Conservation (phyloP, 352 stramenopile species). For the Phytophthora palmivora region DNA sequence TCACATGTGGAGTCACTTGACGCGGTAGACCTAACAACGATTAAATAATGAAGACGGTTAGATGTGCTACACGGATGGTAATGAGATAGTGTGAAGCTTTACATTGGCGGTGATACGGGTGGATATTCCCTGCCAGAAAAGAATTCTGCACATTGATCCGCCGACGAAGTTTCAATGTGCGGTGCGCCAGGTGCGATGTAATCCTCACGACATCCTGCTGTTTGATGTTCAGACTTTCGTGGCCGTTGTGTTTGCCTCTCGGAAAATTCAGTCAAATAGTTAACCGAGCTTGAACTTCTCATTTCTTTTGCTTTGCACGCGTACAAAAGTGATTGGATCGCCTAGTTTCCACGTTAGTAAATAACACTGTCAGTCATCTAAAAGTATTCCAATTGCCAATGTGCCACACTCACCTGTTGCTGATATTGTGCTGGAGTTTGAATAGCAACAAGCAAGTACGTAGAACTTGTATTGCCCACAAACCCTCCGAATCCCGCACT, state of each 20-base stretch:
- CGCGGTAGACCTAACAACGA: slow-evolving; percentile 37
- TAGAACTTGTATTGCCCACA: slow-evolving; percentile 52
- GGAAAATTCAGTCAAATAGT: slow-evolving; percentile 46
- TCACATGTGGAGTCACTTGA: slow-evolving; percentile 42
- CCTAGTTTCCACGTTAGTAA: slow-evolving; percentile 39
- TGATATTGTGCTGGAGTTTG: slow-evolving; percentile 62
- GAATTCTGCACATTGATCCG: background rate
- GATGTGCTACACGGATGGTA: background rate
- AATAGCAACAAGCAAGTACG: slow-evolving; percentile 70
- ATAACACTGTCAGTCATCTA: background rate
- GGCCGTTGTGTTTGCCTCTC: slow-evolving; percentile 8
- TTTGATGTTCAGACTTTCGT: slow-evolving; percentile 7
- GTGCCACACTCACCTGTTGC: slow-evolving; percentile 54
- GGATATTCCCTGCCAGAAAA: background rate
- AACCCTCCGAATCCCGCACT: slow-evolving; percentile 55
- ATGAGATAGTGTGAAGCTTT: slow-evolving; percentile 9
- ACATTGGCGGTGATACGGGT: slow-evolving; percentile 22
- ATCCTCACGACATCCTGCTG: slow-evolving; percentile 15
- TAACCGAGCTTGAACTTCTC: slow-evolving; percentile 37
- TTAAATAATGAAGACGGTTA: slow-evolving; percentile 3
- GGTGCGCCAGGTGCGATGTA: background rate
- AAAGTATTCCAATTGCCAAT: background rate
- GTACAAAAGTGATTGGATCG: slow-evolving; percentile 81
- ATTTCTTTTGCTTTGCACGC: slow-evolving; percentile 86
- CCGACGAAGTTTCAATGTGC: background rate